Base-by-base conservation (phyloP, 805 yeast species). In the Osmozyma mogii region DNA sequence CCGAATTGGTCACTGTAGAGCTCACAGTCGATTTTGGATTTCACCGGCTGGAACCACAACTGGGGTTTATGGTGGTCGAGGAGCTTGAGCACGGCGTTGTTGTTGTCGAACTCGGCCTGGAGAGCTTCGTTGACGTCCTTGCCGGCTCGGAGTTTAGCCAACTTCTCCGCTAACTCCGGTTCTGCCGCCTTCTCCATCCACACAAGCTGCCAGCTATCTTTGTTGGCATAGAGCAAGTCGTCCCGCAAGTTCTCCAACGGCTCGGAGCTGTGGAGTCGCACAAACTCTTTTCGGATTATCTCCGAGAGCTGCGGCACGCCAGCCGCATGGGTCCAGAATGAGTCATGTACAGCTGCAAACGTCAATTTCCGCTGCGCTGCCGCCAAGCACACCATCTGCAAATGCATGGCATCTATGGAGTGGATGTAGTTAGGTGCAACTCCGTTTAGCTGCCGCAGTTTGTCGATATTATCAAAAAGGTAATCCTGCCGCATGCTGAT, bases 341-440 rank as follows among this genome's bases (percentile, higher is more conserved):
- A 60, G 38, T 63, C 70, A 37, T 64, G 70, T 6, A 64, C 65
- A 1, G 65, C 49, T 1, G 49, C 61, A 42, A 63, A 62, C 4
- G 54, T 40, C 11, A 61, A 40, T 1, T 30, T 30, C 2, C 29
- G 27, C 4, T 27, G 14, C 6, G 40, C 27, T 7, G 58, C 52
- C 4, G 47, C 46, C 17, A 50, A 26, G 23, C 57, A 44, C 2
- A 68, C 61, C 55, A 61, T 50, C 16, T 48, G 33, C 46, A 64
- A 45, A 34, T 64, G 70, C 4, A 52, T 44, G 3, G 68, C 54
- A 36, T 64, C 70, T 8, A 63, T 33, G 8, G 66, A 60, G 35
- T 64, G 70, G 25, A 64, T 55, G 37, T 57, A 63, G 31, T 64
- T 64, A 3, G 70, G 68, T 0, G 70, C 65, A 5, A 64, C 45